These are phyloP conservation scores for Xylaria flabelliformis DNA, from an alignment of 495 filamentous ascomycete genomes.

Conservation along the genomic window DNA sequence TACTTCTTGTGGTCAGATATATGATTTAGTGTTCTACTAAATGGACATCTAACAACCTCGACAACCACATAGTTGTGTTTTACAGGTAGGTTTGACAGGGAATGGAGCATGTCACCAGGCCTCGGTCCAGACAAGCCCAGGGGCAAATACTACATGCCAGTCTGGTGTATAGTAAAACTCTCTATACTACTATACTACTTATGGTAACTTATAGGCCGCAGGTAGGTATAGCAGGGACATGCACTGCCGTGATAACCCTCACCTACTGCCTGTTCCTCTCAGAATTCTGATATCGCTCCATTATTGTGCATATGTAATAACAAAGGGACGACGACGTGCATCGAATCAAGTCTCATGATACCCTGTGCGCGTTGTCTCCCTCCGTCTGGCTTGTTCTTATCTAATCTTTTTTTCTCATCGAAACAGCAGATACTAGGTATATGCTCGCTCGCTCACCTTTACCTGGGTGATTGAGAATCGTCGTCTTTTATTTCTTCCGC, in stretches of 20 bases:
- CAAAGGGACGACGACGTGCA: background rate
- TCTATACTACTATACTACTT: background rate
- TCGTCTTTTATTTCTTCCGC: background rate
- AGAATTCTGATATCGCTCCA: background rate
- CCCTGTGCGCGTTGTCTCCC: background rate
- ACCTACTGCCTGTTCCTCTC: constrained; percentile 3
- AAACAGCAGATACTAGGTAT: background rate
- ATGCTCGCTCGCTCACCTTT: background rate
- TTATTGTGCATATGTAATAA: constrained; percentile 5
- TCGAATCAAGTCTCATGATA: constrained; percentile 15
- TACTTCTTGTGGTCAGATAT: background rate
- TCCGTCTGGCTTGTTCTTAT: background rate
- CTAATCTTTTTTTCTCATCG: background rate
- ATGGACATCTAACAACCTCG: background rate
- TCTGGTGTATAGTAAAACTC: background rate
- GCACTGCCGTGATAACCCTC: background rate
- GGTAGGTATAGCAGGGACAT: background rate
- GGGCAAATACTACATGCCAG: constrained; percentile 17
- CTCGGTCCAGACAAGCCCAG: constrained; percentile 12
- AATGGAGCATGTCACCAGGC: background rate
- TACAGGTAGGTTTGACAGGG: background rate
- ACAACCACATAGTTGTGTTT: background rate
- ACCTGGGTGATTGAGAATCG: constrained; percentile 1
- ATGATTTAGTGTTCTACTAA: background rate
- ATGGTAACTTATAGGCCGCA: background rate